These are phyloP conservation scores for Capronia epimyces DNA, from an alignment of 2,329 filamentous ascomycete genomes.

Conservation along the genomic window DNA sequence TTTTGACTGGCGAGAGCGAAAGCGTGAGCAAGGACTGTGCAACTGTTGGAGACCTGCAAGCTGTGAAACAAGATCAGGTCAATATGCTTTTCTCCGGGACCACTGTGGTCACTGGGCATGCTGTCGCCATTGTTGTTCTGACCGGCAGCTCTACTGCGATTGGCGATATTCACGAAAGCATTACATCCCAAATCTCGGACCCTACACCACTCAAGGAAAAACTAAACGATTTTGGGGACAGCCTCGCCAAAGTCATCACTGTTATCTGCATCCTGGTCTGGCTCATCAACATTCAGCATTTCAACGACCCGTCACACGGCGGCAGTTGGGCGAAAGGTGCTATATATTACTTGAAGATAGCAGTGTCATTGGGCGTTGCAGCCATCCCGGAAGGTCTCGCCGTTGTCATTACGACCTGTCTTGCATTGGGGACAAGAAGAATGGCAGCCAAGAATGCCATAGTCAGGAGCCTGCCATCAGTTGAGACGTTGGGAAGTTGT, in stretches of 20 bases:
- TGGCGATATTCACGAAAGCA: slow-evolving; percentile 98
- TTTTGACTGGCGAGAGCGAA: slow-evolving; percentile 95
- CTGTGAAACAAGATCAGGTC: slow-evolving; percentile 93
- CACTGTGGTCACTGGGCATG: slow-evolving; percentile 90
- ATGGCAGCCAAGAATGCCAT: slow-evolving; percentile 99
- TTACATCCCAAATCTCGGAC: slow-evolving; percentile 94
- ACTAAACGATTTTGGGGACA: slow-evolving; percentile 95
- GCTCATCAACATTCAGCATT: slow-evolving; percentile 97
- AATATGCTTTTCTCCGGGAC: slow-evolving; percentile 99
- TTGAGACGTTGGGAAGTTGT: slow-evolving; percentile 97
- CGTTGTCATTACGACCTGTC: slow-evolving; percentile 97
- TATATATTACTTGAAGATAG: slow-evolving; percentile 99
- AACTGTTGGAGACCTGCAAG: slow-evolving; percentile 67
- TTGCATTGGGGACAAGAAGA: slow-evolving; percentile 91
- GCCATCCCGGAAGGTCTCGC: slow-evolving; percentile 61
- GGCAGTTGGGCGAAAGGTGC: slow-evolving; percentile 93
- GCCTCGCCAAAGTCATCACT: slow-evolving; percentile 94
- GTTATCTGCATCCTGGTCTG: slow-evolving; percentile 94
- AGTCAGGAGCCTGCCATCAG: slow-evolving; percentile 89
- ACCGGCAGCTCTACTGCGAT: slow-evolving; percentile 90
- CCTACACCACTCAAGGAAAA: slow-evolving; percentile 98
- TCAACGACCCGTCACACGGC: slow-evolving; percentile 89
- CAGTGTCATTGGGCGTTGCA: slow-evolving; percentile 93
- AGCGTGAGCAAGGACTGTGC: slow-evolving; percentile 80
- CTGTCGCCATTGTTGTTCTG: slow-evolving; percentile 81